Conservation (phyloP, 768 basidiomycete genomes). For the Neoboletus subvelutipes region DNA sequence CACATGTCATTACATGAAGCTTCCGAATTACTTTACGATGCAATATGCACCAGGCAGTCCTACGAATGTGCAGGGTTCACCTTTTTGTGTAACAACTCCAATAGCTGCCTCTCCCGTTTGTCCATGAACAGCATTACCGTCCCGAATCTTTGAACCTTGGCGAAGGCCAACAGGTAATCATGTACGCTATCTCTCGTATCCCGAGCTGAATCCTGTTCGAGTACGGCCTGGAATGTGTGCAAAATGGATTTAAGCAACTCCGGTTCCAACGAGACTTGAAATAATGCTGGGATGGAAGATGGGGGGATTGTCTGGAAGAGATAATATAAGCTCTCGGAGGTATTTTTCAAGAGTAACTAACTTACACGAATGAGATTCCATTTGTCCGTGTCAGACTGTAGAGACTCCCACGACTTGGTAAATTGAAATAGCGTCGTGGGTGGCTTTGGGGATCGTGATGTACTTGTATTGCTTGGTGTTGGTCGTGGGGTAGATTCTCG, state of each 20-base stretch:
- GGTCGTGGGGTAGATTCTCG: conserved; percentile 3
- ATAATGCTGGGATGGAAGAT: conserved; percentile 54
- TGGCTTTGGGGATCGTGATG: conserved; percentile 22
- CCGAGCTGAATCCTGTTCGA: conserved; percentile 14
- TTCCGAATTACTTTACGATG: background rate
- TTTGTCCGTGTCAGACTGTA: conserved; percentile 40
- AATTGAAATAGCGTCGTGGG: conserved; percentile 61
- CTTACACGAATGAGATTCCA: conserved; percentile 63
- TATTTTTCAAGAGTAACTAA: conserved; percentile 9
- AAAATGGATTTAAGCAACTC: conserved; percentile 58
- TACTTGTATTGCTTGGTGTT: conserved; percentile 2
- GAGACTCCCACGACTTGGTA: conserved; percentile 53
- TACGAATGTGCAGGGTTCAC: conserved; percentile 13
- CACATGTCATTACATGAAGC: too few relatives aligned
- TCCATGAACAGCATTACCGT: conserved; percentile 67
- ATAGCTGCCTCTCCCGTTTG: conserved; percentile 48
- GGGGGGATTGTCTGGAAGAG: conserved; percentile 53
- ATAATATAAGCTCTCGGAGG: background rate
- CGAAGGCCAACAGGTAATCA: conserved; percentile 54
- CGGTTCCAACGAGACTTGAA: conserved; percentile 71
- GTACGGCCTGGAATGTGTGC: conserved; percentile 44
- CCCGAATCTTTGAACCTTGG: conserved; percentile 57
- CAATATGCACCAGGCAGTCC: background rate
- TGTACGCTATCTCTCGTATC: conserved; percentile 29
- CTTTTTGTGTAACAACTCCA: conserved; percentile 45